phyloP scores from a whole-genome alignment of 306 rosid species.

The Quercus suber region DNA sequence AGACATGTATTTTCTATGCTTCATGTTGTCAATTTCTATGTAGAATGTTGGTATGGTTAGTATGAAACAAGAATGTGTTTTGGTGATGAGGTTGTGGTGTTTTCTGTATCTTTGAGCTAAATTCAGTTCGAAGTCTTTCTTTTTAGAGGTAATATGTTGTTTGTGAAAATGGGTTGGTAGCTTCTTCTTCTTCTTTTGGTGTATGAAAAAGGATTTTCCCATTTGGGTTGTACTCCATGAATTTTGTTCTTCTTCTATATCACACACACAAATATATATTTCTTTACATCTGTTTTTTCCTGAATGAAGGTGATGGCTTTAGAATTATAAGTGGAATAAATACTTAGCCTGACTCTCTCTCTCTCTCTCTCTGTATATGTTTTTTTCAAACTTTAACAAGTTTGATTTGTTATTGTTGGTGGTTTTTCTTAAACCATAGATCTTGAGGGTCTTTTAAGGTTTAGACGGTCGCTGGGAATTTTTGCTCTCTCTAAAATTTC shows the following conservation, averaged over 20 bases:
- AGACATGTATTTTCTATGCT: neutral
- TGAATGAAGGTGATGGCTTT: neutral
- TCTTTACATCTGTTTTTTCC: neutral
- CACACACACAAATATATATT: no score
- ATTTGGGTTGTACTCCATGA: slow-evolving; percentile 19
- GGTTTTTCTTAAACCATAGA: neutral
- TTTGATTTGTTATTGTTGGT: neutral
- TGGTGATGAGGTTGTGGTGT: slow-evolving; percentile 4
- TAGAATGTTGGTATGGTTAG: neutral
- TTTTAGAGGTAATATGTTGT: neutral
- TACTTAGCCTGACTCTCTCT: neutral
- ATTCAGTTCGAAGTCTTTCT: neutral
- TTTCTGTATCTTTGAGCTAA: slow-evolving; percentile 13
- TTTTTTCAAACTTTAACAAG: neutral
- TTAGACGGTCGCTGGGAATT: neutral
- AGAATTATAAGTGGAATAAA: neutral
- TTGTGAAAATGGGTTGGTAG: slow-evolving; percentile 9
- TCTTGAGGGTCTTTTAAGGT: slow-evolving; percentile 1
- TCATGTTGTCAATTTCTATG: slow-evolving; percentile 6
- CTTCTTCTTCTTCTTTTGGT: neutral
- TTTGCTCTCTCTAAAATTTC: neutral
- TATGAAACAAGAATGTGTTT: neutral
- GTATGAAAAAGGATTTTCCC: neutral
- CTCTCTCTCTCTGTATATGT: neutral
- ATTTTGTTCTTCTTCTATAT: neutral